phyloP scores from a whole-genome alignment of 2,329 filamentous ascomycete genomes.

The Cytospora piceicola region DNA sequence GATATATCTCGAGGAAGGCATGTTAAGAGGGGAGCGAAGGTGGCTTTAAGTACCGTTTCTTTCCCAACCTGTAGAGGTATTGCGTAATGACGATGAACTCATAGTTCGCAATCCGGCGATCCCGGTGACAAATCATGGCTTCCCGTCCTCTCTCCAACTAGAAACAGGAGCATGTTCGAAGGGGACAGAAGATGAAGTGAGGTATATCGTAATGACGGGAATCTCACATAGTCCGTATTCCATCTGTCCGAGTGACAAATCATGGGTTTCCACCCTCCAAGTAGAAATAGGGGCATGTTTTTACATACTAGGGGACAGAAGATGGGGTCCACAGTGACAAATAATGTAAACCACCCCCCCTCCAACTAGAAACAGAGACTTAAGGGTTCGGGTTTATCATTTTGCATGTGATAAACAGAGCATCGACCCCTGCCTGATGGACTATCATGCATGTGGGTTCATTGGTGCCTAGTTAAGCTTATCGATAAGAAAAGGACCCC shows the following conservation, averaged over 20 bases:
- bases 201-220: too few species aligned
- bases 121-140: too few species aligned
- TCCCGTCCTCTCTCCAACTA: background rate
- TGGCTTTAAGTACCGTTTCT: too few species aligned
- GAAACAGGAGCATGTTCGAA: too few species aligned
- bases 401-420: background rate
- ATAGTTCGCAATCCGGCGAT: background rate
- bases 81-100: background rate
- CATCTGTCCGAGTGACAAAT: too few species aligned
- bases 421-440: background rate
- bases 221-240: too few species aligned
- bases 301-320: too few species aligned
- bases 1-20: background rate
- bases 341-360: too few species aligned
- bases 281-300: too few species aligned
- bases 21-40: background rate
- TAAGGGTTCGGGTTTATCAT: background rate
- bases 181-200: too few species aligned
- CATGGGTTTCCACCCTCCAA: too few species aligned
- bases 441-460: background rate
- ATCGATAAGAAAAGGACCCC: slow-evolving; percentile 30
- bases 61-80: background rate
- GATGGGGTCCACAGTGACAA: too few species aligned
- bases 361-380: background rate
- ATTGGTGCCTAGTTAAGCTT: slow-evolving; percentile 15